Conservation (phyloP, 2,329 filamentous ascomycete genomes). For the Phaeosphaeriaceae sp. region DNA sequence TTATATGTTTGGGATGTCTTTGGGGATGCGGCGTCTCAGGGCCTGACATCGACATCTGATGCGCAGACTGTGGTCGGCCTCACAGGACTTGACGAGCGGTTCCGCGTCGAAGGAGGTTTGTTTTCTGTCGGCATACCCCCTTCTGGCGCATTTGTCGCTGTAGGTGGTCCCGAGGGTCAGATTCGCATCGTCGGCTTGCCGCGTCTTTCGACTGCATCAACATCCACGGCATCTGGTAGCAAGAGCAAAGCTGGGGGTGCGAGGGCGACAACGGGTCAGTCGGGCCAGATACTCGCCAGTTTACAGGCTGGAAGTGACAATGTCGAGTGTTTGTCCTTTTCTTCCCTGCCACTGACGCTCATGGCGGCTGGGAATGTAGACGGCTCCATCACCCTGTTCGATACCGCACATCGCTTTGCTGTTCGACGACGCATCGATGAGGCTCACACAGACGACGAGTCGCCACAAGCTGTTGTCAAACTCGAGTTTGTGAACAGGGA, state of each 20-base stretch:
- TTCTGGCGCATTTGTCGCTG: constrained; percentile 77
- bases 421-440: constrained; percentile 81
- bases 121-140: constrained; percentile 88
- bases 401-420: constrained; percentile 83
- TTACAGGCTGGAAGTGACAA: constrained; percentile 79
- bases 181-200: constrained; percentile 87
- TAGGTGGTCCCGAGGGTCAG: constrained; percentile 85
- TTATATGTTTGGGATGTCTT: constrained; percentile 95
- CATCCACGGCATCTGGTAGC: constrained; percentile 49
- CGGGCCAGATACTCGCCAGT: constrained; percentile 78
- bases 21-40: constrained; percentile 73
- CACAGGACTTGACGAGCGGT: constrained; percentile 83
- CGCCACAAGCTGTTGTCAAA: constrained; percentile 89
- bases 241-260: constrained; percentile 57
- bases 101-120: constrained; percentile 87
- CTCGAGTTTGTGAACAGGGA: constrained; percentile 77
- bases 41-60: constrained; percentile 61
- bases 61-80: constrained; percentile 75
- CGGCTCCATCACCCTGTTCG: constrained; percentile 80
- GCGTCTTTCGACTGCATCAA: constrained; percentile 55
- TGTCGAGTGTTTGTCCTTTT: constrained; percentile 77
- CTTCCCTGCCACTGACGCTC: constrained; percentile 64
- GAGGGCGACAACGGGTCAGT: constrained; percentile 56
- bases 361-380: constrained; percentile 70
- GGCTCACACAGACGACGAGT: constrained; percentile 74